Evolutionary conservation across 805 yeast genomes (phyloP).

Genomic region (Priceomyces castillae): DNA sequence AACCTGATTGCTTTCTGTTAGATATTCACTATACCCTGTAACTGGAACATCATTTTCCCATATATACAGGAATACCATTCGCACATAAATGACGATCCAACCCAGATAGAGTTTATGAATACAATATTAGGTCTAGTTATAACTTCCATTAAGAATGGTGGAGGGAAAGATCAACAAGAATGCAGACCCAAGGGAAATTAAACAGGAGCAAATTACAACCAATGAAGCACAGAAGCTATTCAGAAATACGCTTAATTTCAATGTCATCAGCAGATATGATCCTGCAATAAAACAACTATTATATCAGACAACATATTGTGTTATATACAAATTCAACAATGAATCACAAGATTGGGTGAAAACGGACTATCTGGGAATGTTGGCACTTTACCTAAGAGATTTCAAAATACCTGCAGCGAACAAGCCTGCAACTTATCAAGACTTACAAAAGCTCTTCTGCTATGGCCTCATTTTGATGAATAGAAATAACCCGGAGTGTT

Average conservation of each 20-base stretch:
- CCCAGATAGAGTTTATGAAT: too few relatives aligned
- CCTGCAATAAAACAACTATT: slow-evolving; percentile 66
- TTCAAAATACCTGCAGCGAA: slow-evolving; percentile 24
- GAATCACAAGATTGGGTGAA: slow-evolving; percentile 65
- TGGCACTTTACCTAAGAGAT: slow-evolving; percentile 61
- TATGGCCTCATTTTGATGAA: slow-evolving; percentile 72
- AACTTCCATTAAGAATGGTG: neutral
- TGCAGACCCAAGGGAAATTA: slow-evolving; percentile 1
- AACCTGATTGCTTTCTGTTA: too few relatives aligned
- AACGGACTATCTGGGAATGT: slow-evolving; percentile 65
- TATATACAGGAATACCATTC: neutral
- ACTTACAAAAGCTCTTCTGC: slow-evolving; percentile 48
- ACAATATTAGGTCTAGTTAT: too few relatives aligned
- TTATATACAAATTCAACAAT: slow-evolving; percentile 61
- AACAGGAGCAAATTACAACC: slow-evolving; percentile 38
- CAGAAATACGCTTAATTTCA: slow-evolving; percentile 66
- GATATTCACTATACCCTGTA: neutral
- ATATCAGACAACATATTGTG: slow-evolving; percentile 69
- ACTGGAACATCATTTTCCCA: neutral
- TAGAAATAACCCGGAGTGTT: slow-evolving; percentile 65
- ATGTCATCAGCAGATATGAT: slow-evolving; percentile 75
- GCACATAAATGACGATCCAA: neutral
- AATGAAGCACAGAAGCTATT: slow-evolving; percentile 56
- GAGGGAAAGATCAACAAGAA: slow-evolving; percentile 1
- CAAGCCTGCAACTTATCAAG: slow-evolving; percentile 19